Evolutionary conservation across 768 basidiomycete species (phyloP), one percentile per base, ranked within the genome.

Genomic region (Filobasidium floriforme): DNA sequence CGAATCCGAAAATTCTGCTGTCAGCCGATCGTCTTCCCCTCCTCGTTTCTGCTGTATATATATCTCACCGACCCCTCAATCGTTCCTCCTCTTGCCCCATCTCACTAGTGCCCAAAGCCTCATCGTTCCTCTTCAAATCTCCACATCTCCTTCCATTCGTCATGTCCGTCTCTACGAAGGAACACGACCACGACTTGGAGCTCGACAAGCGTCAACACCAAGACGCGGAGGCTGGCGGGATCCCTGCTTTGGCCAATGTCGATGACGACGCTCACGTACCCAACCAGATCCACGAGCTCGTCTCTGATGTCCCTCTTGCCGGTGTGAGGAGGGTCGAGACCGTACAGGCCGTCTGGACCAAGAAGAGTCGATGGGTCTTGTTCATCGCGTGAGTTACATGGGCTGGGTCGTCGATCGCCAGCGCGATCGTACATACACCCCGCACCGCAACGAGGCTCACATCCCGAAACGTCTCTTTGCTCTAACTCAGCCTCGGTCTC

Each of bases 291-390:
- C 12, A 15, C 29, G 24, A 24, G 14, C 26, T 57, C 22, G 7
- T 32, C 54, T 2, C 54, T 15, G 54, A 57, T 28, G 22, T 32
- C 14, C 22, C 54, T 15, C 54, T 57, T 4, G 54, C 54, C 5
- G 73, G 73, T 54, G 73, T 74, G 1, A 64, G 62, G 52, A 74
- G 71, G 61, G 73, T 74, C 15, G 70, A 74, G 65, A 72, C 73
- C 59, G 62, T 68, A 7, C 70, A 73, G 46, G 73, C 71, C 46
- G 71, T 74, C 24, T 74, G 73, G 73, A 83, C 84, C 29, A 82
- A 79, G 55, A 84, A 82, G 69, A 83, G 83, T 1, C 84, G 82
- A 66, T 86, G 85, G 85, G 77, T 80, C 52, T 78, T 88, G 26
- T 87, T 87, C 73, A 75, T 84, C 49, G 82, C 85, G 87, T 86